Evolutionary conservation across 2,329 filamentous ascomycete genomes (phyloP).

Genomic region (Penicillium fuscoglaucum): DNA sequence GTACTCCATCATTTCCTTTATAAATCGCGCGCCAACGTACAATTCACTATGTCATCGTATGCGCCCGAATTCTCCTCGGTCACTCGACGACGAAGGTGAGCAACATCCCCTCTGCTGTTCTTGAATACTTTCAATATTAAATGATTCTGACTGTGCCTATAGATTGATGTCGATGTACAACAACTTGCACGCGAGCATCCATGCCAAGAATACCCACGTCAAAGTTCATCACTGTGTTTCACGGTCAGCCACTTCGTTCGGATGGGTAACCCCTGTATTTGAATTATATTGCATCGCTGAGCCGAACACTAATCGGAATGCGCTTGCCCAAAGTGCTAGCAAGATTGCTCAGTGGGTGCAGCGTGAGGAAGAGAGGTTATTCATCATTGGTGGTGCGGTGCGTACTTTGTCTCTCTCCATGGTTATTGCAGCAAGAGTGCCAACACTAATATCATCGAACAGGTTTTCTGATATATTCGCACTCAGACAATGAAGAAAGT

Average conservation of each 20-base stretch:
- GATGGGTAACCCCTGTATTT: slow-evolving; percentile 87
- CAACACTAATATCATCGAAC: slow-evolving; percentile 4
- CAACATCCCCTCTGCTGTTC: neutral
- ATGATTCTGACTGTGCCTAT: slow-evolving; percentile 3
- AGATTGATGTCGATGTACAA: slow-evolving; percentile 82
- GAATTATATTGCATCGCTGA: slow-evolving; percentile 95
- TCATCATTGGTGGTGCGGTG: slow-evolving; percentile 97
- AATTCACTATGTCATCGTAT: slow-evolving; percentile 88
- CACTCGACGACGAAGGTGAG: slow-evolving; percentile 63
- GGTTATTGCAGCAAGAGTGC: neutral
- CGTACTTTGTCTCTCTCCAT: slow-evolving; percentile 16
- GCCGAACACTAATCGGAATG: slow-evolving; percentile 61
- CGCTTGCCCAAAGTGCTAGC: slow-evolving; percentile 81
- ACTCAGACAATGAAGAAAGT: neutral
- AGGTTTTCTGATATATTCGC: slow-evolving; percentile 24
- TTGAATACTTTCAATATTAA: neutral
- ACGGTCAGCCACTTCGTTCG: slow-evolving; percentile 74
- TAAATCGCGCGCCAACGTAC: slow-evolving; percentile 91
- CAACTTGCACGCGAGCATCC: slow-evolving; percentile 78
- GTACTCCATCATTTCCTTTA: slow-evolving; percentile 90
- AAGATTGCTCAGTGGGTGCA: slow-evolving; percentile 89
- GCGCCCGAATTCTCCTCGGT: slow-evolving; percentile 64
- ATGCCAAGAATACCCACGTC: slow-evolving; percentile 77
- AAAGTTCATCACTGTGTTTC: slow-evolving; percentile 81
- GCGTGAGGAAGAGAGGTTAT: slow-evolving; percentile 87